Conservation (phyloP, 495 filamentous ascomycete genomes). For the Hypoxylon subgilvum region DNA sequence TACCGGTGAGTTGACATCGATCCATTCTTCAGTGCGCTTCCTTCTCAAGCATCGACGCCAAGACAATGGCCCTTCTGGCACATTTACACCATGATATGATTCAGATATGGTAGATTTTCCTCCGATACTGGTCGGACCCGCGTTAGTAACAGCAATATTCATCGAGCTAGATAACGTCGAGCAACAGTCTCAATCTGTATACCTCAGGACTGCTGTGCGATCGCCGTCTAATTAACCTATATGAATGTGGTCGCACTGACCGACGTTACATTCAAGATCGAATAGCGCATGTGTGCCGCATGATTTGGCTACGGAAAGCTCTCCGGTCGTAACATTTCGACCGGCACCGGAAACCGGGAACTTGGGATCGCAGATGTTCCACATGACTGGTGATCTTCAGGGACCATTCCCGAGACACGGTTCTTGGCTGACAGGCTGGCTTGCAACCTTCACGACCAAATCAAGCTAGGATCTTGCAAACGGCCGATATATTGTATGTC, state of each 20-base stretch:
- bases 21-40: too few relatives aligned
- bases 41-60: too few relatives aligned
- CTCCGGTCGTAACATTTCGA: background rate
- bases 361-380: background rate
- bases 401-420: background rate
- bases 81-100: too few relatives aligned
- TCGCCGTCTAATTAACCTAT: background rate
- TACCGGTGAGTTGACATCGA: too few relatives aligned
- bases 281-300: background rate
- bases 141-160: background rate
- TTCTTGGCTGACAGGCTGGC: background rate
- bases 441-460: too few relatives aligned
- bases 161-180: background rate
- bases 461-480: background rate
- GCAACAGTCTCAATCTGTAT: background rate
- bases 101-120: background rate
- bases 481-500: constrained; percentile 8
- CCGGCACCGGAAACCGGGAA: background rate
- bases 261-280: background rate
- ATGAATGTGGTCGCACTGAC: background rate
- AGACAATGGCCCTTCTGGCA: too few relatives aligned
- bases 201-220: background rate
- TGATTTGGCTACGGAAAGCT: background rate
- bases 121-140: background rate
- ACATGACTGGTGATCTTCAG: constrained; percentile 8